Conservation (phyloP, 805 yeast genomes). For the Candida quercuum region DNA sequence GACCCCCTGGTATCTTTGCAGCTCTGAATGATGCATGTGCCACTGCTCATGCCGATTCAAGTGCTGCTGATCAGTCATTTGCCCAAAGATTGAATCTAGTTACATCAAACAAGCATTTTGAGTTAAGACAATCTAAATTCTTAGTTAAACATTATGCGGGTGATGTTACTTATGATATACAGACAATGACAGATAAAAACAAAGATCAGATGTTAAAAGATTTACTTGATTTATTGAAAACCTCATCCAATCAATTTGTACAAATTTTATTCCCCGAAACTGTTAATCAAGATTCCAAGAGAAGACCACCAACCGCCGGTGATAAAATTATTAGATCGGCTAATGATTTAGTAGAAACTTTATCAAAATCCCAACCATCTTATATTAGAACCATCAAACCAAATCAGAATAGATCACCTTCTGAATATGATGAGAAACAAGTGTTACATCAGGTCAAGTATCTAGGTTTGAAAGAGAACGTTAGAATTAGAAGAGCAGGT, state of each 20-base stretch:
- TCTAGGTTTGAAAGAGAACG: slow-evolving; percentile 93
- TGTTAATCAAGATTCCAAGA: slow-evolving; percentile 62
- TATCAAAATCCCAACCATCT: slow-evolving; percentile 89
- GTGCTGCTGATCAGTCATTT: slow-evolving; percentile 95
- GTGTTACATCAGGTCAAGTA: slow-evolving; percentile 95
- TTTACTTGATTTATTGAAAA: slow-evolving; percentile 68
- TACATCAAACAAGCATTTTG: slow-evolving; percentile 79
- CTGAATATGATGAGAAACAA: slow-evolving; percentile 82
- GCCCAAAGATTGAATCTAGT: slow-evolving; percentile 87
- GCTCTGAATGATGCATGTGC: slow-evolving; percentile 96
- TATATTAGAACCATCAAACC: slow-evolving; percentile 98
- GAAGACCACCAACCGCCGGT: slow-evolving; percentile 93
- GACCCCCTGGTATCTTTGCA: slow-evolving; percentile 96
- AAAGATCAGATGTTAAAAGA: slow-evolving; percentile 92
- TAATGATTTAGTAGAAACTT: slow-evolving; percentile 79
- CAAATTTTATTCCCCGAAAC: slow-evolving; percentile 55
- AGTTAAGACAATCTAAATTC: slow-evolving; percentile 81
- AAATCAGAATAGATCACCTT: slow-evolving; percentile 85
- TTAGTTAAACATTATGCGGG: slow-evolving; percentile 97
- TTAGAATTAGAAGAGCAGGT: slow-evolving; percentile 96
- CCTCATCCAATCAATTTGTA: slow-evolving; percentile 65
- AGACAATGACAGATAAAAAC: slow-evolving; percentile 92
- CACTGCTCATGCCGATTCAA: slow-evolving; percentile 96
- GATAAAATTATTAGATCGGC: slow-evolving; percentile 93
- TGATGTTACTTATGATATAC: slow-evolving; percentile 89